A percentile compares a stretch with the other conserved stretches of the same genome.
Evolutionary conservation across 306 rosid genomes (phyloP).

Genomic region (Purshia tridentata): DNA sequence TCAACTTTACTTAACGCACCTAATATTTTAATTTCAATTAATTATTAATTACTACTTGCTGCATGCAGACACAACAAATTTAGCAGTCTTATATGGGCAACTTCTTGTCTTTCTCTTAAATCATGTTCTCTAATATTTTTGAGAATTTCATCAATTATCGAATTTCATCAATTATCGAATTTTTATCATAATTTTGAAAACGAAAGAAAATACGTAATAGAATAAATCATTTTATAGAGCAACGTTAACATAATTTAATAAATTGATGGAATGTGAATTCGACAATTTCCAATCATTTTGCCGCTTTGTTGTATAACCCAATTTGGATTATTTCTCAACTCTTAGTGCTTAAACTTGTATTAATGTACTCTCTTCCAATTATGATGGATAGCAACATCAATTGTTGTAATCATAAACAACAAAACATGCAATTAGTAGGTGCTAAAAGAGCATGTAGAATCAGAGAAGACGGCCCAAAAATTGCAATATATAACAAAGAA

Average conservation of each 20-base stretch:
- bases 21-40: neutral
- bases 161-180: no score
- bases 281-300: conserved; percentile 19
- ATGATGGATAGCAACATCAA: conserved; percentile 19
- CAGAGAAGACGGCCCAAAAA: neutral
- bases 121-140: neutral
- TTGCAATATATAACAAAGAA: neutral
- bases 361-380: conserved; percentile 1
- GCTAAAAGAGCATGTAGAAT: neutral
- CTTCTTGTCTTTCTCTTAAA: neutral
- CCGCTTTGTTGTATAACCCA: conserved; percentile 30
- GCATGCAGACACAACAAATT: neutral
- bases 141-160: no score
- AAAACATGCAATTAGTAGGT: conserved; percentile 9
- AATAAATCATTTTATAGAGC: no score
- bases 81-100: neutral
- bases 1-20: conserved; percentile 7
- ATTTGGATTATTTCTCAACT: conserved; percentile 36
- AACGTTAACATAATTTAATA: no score
- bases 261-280: neutral
- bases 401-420: conserved; percentile 6
- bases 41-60: neutral
- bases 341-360: conserved; percentile 16
- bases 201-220: no score
- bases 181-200: no score